Conservation (phyloP, 1,139 yeast species). For the Chernovozyma sophiae-reginae region DNA sequence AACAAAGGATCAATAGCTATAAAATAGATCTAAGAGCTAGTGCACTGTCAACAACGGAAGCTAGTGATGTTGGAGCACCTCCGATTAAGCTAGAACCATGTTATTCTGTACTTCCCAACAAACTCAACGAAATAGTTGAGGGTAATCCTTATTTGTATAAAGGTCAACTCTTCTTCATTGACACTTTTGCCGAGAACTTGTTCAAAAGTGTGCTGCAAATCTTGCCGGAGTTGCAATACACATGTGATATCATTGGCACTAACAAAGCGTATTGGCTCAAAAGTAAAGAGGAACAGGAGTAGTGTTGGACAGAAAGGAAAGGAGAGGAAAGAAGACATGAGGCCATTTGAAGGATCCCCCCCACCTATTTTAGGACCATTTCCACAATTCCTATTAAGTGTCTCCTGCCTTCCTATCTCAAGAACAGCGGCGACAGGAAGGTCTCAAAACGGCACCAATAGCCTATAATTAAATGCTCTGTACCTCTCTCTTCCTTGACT, state of each 20-base stretch:
- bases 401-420: no score
- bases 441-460: no score
- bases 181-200: conserved; percentile 73
- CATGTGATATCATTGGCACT: conserved; percentile 43
- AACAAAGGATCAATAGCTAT: conserved; percentile 28
- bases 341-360: no score
- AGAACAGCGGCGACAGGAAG: no score
- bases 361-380: no score
- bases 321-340: no score
- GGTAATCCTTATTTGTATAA: conserved; percentile 51
- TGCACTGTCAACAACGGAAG: neutral
- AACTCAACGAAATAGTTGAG: conserved; percentile 35
- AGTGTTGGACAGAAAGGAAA: no score
- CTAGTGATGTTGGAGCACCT: neutral
- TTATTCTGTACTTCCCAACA: conserved; percentile 27
- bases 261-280: conserved; percentile 44
- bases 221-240: conserved; percentile 53
- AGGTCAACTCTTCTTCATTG: conserved; percentile 84
- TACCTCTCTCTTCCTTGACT: no score
- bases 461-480: no score
- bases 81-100: conserved; percentile 17
- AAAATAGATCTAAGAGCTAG: neutral
- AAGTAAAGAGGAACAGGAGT: conserved; percentile 1
- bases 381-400: no score
- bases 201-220: conserved; percentile 59